Evolutionary conservation across 108 stramenopile species (phyloP), one percentile per base, ranked within the genome.

Genomic region (Cyclostephanos invisitatus): DNA sequence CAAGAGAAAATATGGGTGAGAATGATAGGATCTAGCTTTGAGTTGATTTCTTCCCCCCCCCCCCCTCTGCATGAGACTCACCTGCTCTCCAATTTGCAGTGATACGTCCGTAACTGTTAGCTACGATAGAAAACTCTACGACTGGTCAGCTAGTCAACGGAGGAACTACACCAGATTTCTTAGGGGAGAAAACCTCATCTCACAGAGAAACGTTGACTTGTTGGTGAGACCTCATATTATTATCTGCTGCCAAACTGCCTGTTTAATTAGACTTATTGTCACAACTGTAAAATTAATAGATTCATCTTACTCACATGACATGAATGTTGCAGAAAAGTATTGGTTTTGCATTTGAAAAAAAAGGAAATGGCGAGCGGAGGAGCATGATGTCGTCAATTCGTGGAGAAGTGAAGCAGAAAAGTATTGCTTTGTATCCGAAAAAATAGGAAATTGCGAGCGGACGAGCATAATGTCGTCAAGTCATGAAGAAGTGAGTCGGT

Each of bases 1-100:
- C 51, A 66, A 66, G 32, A 53, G 7, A 14, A 18, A 37, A 20
- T 29, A 66, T 66, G 65, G 65, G 53, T 54, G 12, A 46, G 44
- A 46, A 46, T 46, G 44, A 3, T 46, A 21, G 53, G 0, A 54
- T 54, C 53, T 54, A 8, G 53, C 1, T 18, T 25, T 1, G 22
- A 25, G 53, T 4, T 24, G 22, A 24, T 7, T 24, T 24, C n/a
- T 18, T 54, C 12, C 22, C 11, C 12, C n/a, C n/a, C n/a, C n/a
- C n/a, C n/a, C n/a, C n/a, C n/a, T n/a, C 24, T 24, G 25, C 9
- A 54, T 54, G 53, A 24, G 25, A 54, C 22, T 25, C 9, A 54
- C 9, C 53, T n/a, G n/a, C 22, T 8, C 25, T 25, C 53, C 22
- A 8, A 9, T 15, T 24, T 54, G 53, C 22, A 54, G 53, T 12